Evolutionary conservation across 2,329 filamentous ascomycete genomes (phyloP), one percentile per base, ranked within the genome.

Genomic region (Hymenoscyphus fructigenus): DNA sequence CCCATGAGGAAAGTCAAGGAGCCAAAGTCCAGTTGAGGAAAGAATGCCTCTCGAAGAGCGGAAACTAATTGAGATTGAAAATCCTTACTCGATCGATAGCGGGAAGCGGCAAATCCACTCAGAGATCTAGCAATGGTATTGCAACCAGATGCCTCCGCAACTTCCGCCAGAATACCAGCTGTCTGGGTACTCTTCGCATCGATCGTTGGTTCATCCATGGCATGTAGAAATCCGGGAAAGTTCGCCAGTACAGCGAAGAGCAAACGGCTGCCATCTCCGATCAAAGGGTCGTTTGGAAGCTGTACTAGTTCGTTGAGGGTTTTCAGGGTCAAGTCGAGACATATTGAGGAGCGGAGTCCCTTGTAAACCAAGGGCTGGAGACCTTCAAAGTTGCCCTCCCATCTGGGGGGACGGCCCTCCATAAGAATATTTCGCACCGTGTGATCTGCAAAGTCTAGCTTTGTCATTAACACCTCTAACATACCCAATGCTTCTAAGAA

Each of bases 201-300:
- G 2, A 85, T 83, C 3, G 77, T 77, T 1, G 82, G 81, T 50
- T 88, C 82, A 63, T 97, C 93, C 74, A 96, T 88, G 6, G 89
- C 88, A 66, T 92, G 85, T 60, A 98, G 79, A 73, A 97, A 94
- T 20, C 90, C 85, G 0, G 95, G 94, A 55, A 98, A 84, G 69
- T 98, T 97, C n/a, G 93, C 94, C 28, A 98, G 79, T n/a, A 95
- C 80, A 0, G 91, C 87, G 76, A 95, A 96, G 65, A 97, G 87
- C 0, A 99, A 80, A 1, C 94, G 88, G 69, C 86, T 90, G 61
- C 93, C 89, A 65, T 92, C 88, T 4, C 96, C 96, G 59, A 97
- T 87, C 2, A 99, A 83, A 1, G 86, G 82, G 73, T 93, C 93
- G 61, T 88, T 91, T 0, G 93, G 93, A 9, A 98, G 81, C 41